A percentile compares a stretch with the other conserved stretches of the same genome.
These are phyloP conservation scores for Blastobotrys muscicola DNA, from an alignment of 805 yeast genomes.

Conservation along the genomic window DNA sequence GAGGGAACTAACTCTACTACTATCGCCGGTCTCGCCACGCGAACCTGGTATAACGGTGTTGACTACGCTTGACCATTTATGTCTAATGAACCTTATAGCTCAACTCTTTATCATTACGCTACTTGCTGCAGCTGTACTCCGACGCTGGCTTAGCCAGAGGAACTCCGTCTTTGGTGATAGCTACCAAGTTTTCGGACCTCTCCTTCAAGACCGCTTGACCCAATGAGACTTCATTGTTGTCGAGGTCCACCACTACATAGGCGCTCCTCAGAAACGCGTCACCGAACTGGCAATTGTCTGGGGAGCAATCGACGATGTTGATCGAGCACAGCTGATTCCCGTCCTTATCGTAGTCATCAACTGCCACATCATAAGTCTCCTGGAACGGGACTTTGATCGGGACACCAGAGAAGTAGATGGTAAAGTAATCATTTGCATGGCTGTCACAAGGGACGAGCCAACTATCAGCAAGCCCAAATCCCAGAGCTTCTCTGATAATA, in stretches of 20 bases:
- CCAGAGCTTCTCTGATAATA: too few relatives aligned
- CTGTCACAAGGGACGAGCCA: too few relatives aligned
- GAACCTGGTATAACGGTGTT: too few relatives aligned
- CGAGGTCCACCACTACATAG: slow-evolving; percentile 48
- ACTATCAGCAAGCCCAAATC: too few relatives aligned
- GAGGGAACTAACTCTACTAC: neutral
- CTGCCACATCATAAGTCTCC: slow-evolving; percentile 1
- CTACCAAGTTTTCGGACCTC: slow-evolving; percentile 29
- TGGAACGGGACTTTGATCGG: slow-evolving; percentile 1
- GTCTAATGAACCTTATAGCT: too few relatives aligned
- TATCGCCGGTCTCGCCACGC: neutral
- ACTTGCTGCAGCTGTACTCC: too few relatives aligned
- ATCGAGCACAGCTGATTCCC: slow-evolving; percentile 1
- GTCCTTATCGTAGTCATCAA: neutral
- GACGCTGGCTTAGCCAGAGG: slow-evolving; percentile 1
- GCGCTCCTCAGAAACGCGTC: slow-evolving; percentile 44
- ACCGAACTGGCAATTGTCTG: slow-evolving; percentile 32
- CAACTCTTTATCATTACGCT: too few relatives aligned
- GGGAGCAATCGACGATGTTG: neutral
- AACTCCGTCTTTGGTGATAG: slow-evolving; percentile 20
- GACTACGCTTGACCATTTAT: too few relatives aligned
- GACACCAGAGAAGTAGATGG: slow-evolving; percentile 1
- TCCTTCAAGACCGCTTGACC: slow-evolving; percentile 34
- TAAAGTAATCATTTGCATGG: neutral
- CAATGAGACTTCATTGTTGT: slow-evolving; percentile 40